Percentiles rank a stretch among this genome's conserved stretches.
These are phyloP conservation scores for Chytriomyces sp. DNA, from an alignment of 192 early-diverging fungal genomes.

Conservation along the genomic window DNA sequence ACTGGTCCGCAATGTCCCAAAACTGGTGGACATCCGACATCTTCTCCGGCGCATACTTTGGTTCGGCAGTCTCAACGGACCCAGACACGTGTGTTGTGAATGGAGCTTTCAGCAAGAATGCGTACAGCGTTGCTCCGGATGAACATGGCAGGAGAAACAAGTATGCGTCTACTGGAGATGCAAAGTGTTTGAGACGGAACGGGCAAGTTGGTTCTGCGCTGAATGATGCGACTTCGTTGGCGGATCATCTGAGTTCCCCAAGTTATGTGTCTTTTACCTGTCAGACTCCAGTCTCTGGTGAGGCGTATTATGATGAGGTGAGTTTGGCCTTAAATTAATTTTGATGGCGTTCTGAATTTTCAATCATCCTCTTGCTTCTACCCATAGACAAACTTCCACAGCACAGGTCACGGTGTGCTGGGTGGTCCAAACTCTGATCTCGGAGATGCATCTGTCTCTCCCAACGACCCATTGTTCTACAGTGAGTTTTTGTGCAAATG, in stretches of 20 bases:
- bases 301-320: constrained; percentile 12
- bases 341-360: neutral
- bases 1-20: constrained; percentile 31
- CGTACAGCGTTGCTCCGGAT: constrained; percentile 5
- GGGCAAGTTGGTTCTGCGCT: neutral
- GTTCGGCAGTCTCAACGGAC: neutral
- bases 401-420: constrained; percentile 12
- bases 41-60: constrained; percentile 23
- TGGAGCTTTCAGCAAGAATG: constrained; percentile 7
- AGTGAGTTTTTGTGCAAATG: constrained; percentile 6
- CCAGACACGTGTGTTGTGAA: constrained; percentile 10
- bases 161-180: neutral
- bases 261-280: constrained; percentile 7
- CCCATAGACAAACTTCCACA: constrained; percentile 4
- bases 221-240: constrained; percentile 17
- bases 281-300: neutral
- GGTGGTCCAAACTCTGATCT: constrained; percentile 24
- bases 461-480: constrained; percentile 33
- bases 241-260: neutral
- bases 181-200: constrained; percentile 16
- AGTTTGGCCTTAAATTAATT: neutral
- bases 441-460: constrained; percentile 21
- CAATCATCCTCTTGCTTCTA: neutral
- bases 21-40: constrained; percentile 30
- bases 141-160: neutral